A percentile compares a stretch with the other conserved stretches of the same genome.
phyloP scores from a whole-genome alignment of 441 rosid species.

The Capsella rubella region DNA sequence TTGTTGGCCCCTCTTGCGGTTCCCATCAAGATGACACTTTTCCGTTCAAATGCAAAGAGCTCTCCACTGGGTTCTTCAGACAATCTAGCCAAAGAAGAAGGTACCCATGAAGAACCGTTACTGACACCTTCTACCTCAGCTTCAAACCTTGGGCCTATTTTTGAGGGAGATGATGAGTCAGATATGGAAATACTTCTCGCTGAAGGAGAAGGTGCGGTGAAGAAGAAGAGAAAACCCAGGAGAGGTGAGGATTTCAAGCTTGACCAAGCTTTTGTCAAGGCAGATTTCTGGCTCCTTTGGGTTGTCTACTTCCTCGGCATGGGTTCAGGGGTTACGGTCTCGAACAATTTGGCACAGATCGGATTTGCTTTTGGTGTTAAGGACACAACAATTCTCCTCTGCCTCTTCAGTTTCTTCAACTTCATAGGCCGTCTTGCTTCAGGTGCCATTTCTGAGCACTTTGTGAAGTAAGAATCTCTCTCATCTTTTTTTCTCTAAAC shows the following conservation, averaged over 20 bases:
- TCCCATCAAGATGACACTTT: slow-evolving; percentile 95
- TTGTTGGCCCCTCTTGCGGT: slow-evolving; percentile 83
- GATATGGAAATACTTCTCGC: slow-evolving; percentile 86
- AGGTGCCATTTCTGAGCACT: slow-evolving; percentile 91
- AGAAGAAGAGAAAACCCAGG: slow-evolving; percentile 81
- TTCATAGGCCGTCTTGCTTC: slow-evolving; percentile 90
- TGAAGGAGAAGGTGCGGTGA: slow-evolving; percentile 88
- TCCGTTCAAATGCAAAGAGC: slow-evolving; percentile 58
- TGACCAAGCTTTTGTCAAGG: slow-evolving; percentile 78
- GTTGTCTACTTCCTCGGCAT: slow-evolving; percentile 80
- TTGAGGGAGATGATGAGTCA: slow-evolving; percentile 59
- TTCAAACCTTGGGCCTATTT: slow-evolving; percentile 63
- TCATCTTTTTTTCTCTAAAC: neutral
- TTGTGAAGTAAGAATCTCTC: slow-evolving; percentile 66
- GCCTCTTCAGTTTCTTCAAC: slow-evolving; percentile 87
- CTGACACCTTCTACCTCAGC: slow-evolving; percentile 73
- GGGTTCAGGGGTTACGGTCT: slow-evolving; percentile 90
- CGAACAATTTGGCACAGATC: slow-evolving; percentile 96
- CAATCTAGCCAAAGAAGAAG: slow-evolving; percentile 56
- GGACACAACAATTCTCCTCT: slow-evolving; percentile 72
- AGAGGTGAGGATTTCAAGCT: slow-evolving; percentile 96
- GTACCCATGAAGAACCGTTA: slow-evolving; percentile 59
- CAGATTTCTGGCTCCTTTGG: slow-evolving; percentile 99
- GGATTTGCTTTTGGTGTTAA: slow-evolving; percentile 74
- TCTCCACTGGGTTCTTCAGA: slow-evolving; percentile 66